A percentile compares a stretch with the other conserved stretches of the same genome.
phyloP scores from a whole-genome alignment of 371 early-diverging fungal genomes.

The Mucor racemosus region DNA sequence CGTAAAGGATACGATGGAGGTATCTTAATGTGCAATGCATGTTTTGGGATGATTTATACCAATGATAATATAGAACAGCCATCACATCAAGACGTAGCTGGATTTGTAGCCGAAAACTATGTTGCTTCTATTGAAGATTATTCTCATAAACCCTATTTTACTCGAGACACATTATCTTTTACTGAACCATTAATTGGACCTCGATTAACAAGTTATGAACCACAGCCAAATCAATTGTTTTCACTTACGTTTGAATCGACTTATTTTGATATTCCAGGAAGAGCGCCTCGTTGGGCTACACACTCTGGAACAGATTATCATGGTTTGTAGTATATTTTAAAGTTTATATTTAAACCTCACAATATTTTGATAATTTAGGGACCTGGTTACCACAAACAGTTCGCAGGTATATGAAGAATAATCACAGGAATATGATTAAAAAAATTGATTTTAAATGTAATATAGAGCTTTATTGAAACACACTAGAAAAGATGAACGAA shows the following conservation, averaged over 20 bases:
- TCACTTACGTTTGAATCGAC: slow-evolving; percentile 80
- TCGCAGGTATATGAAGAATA: slow-evolving; percentile 55
- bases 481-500: slow-evolving; percentile 75
- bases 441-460: background rate
- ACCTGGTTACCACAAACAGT: slow-evolving; percentile 95
- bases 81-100: background rate
- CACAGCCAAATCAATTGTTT: slow-evolving; percentile 79
- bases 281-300: slow-evolving; percentile 91
- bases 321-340: slow-evolving; percentile 39
- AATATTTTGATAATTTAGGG: slow-evolving; percentile 39
- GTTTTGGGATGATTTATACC: slow-evolving; percentile 67
- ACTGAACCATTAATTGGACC: slow-evolving; percentile 52
- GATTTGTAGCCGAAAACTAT: slow-evolving; percentile 32
- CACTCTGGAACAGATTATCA: slow-evolving; percentile 94
- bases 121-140: slow-evolving; percentile 78
- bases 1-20: slow-evolving; percentile 78
- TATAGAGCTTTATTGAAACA: slow-evolving; percentile 74
- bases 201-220: slow-evolving; percentile 71
- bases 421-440: no score
- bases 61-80: slow-evolving; percentile 26
- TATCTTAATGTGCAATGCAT: slow-evolving; percentile 82
- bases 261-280: slow-evolving; percentile 88
- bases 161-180: slow-evolving; percentile 66
- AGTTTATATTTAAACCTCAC: background rate
- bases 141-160: slow-evolving; percentile 79